These are phyloP conservation scores for Thermothielavioides terrestris DNA, from an alignment of 495 filamentous ascomycete species.

Conservation along the genomic window DNA sequence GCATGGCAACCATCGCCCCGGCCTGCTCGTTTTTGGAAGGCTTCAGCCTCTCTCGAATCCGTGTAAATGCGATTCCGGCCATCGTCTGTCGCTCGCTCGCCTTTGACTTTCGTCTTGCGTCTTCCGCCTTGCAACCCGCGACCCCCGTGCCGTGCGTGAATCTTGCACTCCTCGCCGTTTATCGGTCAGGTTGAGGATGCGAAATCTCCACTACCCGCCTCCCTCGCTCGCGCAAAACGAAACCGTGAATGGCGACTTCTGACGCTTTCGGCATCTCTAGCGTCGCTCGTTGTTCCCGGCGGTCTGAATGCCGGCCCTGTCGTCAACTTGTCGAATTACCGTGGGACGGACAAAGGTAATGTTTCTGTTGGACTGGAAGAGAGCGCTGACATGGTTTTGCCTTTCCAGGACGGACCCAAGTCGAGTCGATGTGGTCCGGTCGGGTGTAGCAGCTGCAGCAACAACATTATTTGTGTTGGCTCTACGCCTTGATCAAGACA, in stretches of 20 bases:
- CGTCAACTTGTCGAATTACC: too few species aligned
- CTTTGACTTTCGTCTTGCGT: background rate
- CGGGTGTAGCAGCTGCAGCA: too few species aligned
- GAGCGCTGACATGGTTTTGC: background rate
- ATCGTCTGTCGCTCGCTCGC: background rate
- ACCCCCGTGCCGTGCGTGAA: conserved; percentile 3
- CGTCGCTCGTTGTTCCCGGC: too few species aligned
- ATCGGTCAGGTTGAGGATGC: background rate
- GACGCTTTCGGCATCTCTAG: too few species aligned
- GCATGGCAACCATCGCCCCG: conserved; percentile 5
- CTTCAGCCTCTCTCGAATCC: background rate
- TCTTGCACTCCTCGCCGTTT: conserved; percentile 1
- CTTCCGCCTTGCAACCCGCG: conserved; percentile 4
- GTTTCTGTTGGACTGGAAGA: background rate
- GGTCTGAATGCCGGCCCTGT: too few species aligned
- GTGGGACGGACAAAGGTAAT: background rate
- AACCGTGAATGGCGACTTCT: background rate
- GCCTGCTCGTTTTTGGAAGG: conserved; percentile 5
- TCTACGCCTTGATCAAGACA: too few species aligned
- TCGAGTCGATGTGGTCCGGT: too few species aligned
- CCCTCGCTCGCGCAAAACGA: background rate
- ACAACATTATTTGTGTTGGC: too few species aligned
- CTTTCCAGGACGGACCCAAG: background rate
- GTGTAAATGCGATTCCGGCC: conserved; percentile 4
- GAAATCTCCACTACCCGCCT: too few species aligned